phyloP scores from a whole-genome alignment of 2,329 filamentous ascomycete species.

The Pseudogymnoascus verrucosus region DNA sequence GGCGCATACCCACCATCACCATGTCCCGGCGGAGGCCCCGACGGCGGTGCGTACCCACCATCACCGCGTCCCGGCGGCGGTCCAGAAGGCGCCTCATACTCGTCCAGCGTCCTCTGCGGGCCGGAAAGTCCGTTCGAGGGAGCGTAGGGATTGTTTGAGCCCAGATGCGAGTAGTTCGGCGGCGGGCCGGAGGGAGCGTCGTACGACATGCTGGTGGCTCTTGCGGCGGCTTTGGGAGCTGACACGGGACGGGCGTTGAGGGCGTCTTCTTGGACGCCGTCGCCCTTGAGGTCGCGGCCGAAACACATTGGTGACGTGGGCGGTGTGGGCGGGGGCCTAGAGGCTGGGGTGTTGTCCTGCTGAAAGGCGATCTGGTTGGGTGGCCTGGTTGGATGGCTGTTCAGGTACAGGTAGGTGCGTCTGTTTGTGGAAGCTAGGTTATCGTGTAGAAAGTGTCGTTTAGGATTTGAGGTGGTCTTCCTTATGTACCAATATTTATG shows the following conservation, averaged over 20 bases:
- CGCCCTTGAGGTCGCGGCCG: background rate
- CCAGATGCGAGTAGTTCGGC: background rate
- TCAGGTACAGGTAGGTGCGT: background rate
- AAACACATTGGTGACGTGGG: slow-evolving; percentile 4
- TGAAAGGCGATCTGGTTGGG: background rate
- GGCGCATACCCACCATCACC: slow-evolving; percentile 11
- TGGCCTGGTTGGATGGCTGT: background rate
- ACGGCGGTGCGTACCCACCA: slow-evolving; percentile 22
- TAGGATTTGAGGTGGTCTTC: background rate
- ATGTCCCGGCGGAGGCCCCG: slow-evolving; percentile 27
- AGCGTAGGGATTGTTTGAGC: background rate
- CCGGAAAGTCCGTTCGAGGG: background rate
- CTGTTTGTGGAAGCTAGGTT: background rate
- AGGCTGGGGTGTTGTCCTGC: background rate
- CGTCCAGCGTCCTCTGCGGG: background rate
- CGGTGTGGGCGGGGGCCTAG: background rate
- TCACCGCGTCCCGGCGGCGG: slow-evolving; percentile 9
- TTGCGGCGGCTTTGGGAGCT: background rate
- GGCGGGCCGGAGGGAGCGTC: background rate
- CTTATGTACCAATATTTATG: background rate
- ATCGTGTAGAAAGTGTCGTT: background rate
- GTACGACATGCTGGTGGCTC: background rate
- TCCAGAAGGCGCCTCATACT: background rate
- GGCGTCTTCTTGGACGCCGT: background rate
- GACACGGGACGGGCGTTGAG: background rate